Evolutionary conservation across 495 filamentous ascomycete genomes (phyloP), one percentile per base, ranked within the genome.

Genomic region (Podospora comata): DNA sequence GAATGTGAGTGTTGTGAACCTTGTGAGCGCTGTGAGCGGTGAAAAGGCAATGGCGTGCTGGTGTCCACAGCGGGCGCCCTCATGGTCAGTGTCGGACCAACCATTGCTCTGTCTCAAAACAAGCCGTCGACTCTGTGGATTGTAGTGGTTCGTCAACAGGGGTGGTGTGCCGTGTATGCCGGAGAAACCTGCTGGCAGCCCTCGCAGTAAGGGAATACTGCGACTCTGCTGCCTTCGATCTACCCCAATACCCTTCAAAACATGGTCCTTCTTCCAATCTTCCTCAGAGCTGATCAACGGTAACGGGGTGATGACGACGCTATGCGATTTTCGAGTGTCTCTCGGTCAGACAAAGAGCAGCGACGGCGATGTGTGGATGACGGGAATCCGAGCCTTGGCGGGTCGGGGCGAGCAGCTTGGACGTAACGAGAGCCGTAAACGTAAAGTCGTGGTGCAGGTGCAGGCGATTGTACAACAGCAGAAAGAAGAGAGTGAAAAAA

Each of bases 31-130:
- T 76, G 75, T 56, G 80, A 78, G 69, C 72, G 61, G 57, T 73
- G 75, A 65, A 78, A 79, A 48, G 79, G 70, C 65, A 64, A 56
- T 69, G 72, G 62, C 61, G 74, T 72, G 64, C 71, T 72, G 55
- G 77, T 67, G 64, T 82, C 77, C 73, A 79, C 78, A 72, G 80
- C 75, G 71, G 78, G 72, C 54, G 78, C 71, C 68, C 78, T 76
- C 74, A 77, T 77, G 70, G 79, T 75, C 74, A 80, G 67, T 56
- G 75, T 79, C 64, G 78, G 65, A 32, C 79, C 79, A 73, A 72
- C 79, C 82, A 84, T 84, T 73, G 77, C 20, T 44, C 19, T 30
- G 65, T 66, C 59, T 66, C 65, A 60, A 59, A 32, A 23, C 23
- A n/a, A 66, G 65, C 56, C 60, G 28, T 61, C 65, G 65, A 30